Conservation (phyloP, 148 eudicot genomes). For the Amaranthus cruentus region DNA sequence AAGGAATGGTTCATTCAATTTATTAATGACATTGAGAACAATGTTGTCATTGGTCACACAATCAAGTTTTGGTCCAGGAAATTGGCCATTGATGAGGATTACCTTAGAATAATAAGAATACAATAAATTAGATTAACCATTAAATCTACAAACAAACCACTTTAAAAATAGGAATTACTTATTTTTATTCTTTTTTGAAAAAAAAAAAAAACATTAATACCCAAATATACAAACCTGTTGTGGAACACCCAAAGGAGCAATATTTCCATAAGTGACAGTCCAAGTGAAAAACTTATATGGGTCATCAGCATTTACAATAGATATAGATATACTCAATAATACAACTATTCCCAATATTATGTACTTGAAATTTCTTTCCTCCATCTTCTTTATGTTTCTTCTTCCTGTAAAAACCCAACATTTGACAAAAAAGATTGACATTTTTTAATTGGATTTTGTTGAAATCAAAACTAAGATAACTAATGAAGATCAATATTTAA, state of each 20-base stretch:
- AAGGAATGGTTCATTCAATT: conserved; percentile 78
- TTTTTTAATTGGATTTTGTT: too few relatives aligned
- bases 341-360: conserved; percentile 27
- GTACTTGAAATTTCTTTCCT: conserved; percentile 19
- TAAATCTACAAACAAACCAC: background rate
- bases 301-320: conserved; percentile 59
- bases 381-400: conserved; percentile 26
- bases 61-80: conserved; percentile 86
- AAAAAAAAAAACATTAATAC: background rate
- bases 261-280: conserved; percentile 80
- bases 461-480: too few relatives aligned
- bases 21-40: conserved; percentile 71
- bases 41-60: conserved; percentile 84
- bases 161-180: background rate
- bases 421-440: background rate
- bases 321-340: conserved; percentile 32
- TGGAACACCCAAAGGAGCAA: conserved; percentile 67
- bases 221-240: conserved; percentile 53
- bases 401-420: background rate
- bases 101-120: conserved; percentile 40
- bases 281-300: conserved; percentile 66
- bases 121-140: background rate
- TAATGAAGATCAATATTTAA: too few relatives aligned
- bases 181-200: background rate
- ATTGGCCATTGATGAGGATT: conserved; percentile 86